Base-by-base conservation (phyloP, 2,329 filamentous ascomycete genomes). In the Parastagonospora avenae region DNA sequence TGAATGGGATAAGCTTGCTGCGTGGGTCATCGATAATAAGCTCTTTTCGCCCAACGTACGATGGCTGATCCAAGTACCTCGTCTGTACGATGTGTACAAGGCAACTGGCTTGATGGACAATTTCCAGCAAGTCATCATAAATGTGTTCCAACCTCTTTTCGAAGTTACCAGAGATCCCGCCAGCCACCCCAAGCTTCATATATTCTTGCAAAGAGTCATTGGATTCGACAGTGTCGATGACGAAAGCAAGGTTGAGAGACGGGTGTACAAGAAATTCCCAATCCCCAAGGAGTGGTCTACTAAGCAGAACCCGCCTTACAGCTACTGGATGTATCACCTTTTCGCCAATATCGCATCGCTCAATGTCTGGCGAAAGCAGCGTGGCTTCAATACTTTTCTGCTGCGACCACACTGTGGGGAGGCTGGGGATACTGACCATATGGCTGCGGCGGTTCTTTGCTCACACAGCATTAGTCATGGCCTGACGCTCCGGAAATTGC, bases 141-240 rank as follows among this genome's bases (percentile, higher is more conserved):
- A 99, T 70, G 80, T 97, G 43, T 99, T 97, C 75, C 86, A 92
- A 70, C 94, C 94, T 14, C 79, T 99, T 9, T 99, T 97, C 62
- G 92, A 97, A 72, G 94, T 94, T 19, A 97, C 94, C 2, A 88
- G 89, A 68, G 85, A 97, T 66, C 94, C 94, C 0, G 81, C 81
- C 32, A 91, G 85, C 60, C 91, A 97, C 68, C 92, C 92, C 1
- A 97, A 99, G 70, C 83, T 99, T 14, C 93, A 99, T 71, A 78
- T 97, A 39, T 97, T 99, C 77, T 76, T 99, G 43, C 92, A 99
- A 72, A 83, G 94, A 52, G 94, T 99, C 28, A 91, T 99, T 67
- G 94, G 94, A 1, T 96, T 99, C 66, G 94, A 99, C 74, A 96
- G 91, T 66, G 94, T 99, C 40, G 94, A 99, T 68, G 94, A 99